These are phyloP conservation scores for Aspergillus aculeatinus DNA, from an alignment of 2,329 filamentous ascomycete genomes.

Conservation along the genomic window DNA sequence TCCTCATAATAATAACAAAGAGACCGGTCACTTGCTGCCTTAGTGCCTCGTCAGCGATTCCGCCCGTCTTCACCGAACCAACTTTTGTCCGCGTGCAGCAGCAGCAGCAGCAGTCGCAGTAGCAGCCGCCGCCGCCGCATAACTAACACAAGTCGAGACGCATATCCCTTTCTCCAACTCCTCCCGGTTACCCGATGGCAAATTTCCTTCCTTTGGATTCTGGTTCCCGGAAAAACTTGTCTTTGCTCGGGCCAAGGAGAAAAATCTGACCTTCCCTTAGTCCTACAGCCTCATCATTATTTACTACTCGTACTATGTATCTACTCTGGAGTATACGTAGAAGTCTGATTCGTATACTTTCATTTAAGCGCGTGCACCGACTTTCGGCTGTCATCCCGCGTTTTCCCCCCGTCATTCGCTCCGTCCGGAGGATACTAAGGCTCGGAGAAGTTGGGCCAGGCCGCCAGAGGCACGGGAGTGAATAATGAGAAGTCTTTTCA, in stretches of 20 bases:
- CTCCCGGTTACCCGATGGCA: slow-evolving; percentile 21
- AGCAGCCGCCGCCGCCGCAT: background rate
- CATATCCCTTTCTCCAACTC: slow-evolving; percentile 22
- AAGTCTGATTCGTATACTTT: background rate
- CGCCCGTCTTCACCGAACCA: slow-evolving; percentile 16
- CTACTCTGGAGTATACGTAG: no score
- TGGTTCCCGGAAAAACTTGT: slow-evolving; percentile 1
- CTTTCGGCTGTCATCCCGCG: slow-evolving; percentile 11
- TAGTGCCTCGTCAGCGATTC: slow-evolving; percentile 8
- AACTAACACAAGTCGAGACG: slow-evolving; percentile 24
- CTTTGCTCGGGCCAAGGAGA: background rate
- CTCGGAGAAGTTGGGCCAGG: background rate
- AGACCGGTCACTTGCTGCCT: background rate
- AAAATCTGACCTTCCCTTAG: background rate
- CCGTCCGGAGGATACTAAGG: slow-evolving; percentile 2
- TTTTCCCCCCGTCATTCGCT: slow-evolving; percentile 6
- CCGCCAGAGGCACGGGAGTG: background rate
- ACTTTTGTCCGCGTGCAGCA: slow-evolving; percentile 20
- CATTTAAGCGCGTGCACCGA: slow-evolving; percentile 7
- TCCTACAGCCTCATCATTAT: no score
- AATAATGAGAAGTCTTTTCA: slow-evolving; percentile 10
- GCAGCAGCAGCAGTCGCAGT: slow-evolving; percentile 11
- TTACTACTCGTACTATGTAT: no score
- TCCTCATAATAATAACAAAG: background rate
- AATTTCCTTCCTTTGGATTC: slow-evolving; percentile 10